These are phyloP conservation scores for Thelephora ganbajun DNA, from an alignment of 768 basidiomycete species.

Conservation along the genomic window DNA sequence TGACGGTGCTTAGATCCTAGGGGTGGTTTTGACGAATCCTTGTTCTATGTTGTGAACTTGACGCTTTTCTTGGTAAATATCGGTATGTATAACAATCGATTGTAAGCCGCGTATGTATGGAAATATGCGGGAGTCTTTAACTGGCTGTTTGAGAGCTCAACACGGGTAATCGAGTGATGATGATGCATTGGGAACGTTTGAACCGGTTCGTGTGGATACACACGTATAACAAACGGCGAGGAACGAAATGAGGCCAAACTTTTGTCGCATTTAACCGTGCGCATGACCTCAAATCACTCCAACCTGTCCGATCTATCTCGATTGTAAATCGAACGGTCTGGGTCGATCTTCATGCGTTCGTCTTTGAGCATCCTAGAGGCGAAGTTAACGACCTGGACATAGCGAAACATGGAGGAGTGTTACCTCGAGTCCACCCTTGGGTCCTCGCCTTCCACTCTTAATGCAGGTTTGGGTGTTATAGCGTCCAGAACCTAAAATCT, in stretches of 20 bases:
- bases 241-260: no score
- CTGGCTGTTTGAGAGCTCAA: no score
- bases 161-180: no score
- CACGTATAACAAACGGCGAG: no score
- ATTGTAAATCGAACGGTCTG: slow-evolving; percentile 34
- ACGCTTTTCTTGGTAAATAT: no score
- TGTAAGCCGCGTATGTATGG: no score
- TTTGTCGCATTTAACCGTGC: neutral
- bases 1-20: slow-evolving; percentile 1
- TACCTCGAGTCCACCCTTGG: slow-evolving; percentile 77
- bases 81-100: no score
- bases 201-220: no score
- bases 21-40: no score
- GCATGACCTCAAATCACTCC: slow-evolving; percentile 12
- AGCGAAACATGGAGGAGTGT: slow-evolving; percentile 12
- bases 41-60: no score
- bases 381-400: slow-evolving; percentile 1
- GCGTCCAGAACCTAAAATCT: slow-evolving; percentile 71
- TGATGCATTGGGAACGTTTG: no score
- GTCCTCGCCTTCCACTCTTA: slow-evolving; percentile 88
- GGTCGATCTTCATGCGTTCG: slow-evolving; percentile 50
- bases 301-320: slow-evolving; percentile 33
- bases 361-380: slow-evolving; percentile 76
- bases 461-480: slow-evolving; percentile 73
- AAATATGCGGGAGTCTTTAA: no score